Base-by-base conservation (phyloP, 805 yeast genomes). In the Cyberlindnera veronae region DNA sequence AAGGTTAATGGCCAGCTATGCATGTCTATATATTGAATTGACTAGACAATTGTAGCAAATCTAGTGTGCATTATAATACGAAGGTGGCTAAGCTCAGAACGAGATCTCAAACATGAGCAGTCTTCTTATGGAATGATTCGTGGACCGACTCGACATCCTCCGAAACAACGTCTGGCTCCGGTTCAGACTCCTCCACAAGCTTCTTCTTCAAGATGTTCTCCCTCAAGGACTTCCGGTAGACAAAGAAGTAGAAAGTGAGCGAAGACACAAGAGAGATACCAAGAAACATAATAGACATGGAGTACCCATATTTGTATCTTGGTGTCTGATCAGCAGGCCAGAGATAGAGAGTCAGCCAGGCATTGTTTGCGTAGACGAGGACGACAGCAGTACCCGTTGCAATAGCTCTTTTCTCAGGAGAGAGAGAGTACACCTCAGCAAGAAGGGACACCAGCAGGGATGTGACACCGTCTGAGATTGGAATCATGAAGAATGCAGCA, bases 261-360 rank as follows among this genome's bases (percentile, higher is more conserved):
- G 19, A 14, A 6, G 30, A 28, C 3, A 28, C 12, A 10, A 39
- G 17, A 7, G 44, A 32, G 9, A 36, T 28, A 22, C 37, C 33
- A 14, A 29, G 14, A 15, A 41, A 36, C 34, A 41, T 5, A 18
- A 41, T 28, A 5, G 44, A 36, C 24, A 41, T 36, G 13, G 39
- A 41, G 51, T 49, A 69, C 22, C 74, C 74, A 48, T 64, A 67
- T 37, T 63, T 57, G 52, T 48, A 69, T 13, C 68, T 50, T 10
- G 75, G 75, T 3, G 71, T 66, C 42, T 69, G 70, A 10, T 60
- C 63, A 1, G 74, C 68, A 34, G 64, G 64, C 73, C 73, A 69
- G 10, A 69, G 68, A 36, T 65, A 50, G 7, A 43, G 56, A 1
- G 69, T 53, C 39, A 64, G 60, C 67, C 71, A 69, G 1, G 74